Conservation (phyloP, 2,329 filamentous ascomycete genomes). For the Curvularia lunata region DNA sequence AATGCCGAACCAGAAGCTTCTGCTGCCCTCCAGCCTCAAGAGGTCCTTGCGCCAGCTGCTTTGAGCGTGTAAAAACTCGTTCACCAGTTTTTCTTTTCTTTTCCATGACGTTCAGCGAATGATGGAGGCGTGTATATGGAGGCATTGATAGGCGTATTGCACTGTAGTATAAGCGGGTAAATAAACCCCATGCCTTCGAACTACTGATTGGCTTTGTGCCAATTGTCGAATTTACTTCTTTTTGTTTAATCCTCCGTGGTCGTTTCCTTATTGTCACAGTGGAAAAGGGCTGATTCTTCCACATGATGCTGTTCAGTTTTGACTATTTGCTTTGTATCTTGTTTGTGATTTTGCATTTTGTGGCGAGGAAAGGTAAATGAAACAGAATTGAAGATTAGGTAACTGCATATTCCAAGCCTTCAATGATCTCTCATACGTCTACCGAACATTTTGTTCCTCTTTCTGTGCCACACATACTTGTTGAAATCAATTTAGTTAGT, state of each 20-base stretch:
- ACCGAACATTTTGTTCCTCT: too few species aligned
- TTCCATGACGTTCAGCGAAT: neutral
- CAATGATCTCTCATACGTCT: too few species aligned
- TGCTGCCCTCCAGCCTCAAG: constrained; percentile 19
- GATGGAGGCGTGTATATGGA: neutral
- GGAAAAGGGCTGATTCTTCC: too few species aligned
- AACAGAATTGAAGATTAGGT: too few species aligned
- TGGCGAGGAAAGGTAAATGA: too few species aligned
- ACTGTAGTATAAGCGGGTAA: neutral
- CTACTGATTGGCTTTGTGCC: neutral
- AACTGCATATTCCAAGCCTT: too few species aligned
- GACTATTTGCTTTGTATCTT: too few species aligned
- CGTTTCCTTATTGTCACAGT: too few species aligned
- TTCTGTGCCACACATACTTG: too few species aligned
- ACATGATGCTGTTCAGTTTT: too few species aligned
- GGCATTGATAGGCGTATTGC: neutral
- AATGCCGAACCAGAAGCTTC: constrained; percentile 15
- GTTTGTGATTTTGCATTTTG: too few species aligned
- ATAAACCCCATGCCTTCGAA: neutral
- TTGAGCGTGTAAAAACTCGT: constrained; percentile 27
- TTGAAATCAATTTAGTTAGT: too few species aligned
- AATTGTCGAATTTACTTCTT: neutral
- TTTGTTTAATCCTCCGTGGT: neutral
- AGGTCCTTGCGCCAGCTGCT: constrained; percentile 25
- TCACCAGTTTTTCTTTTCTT: neutral